A percentile compares a stretch with the other conserved stretches of the same genome.
Conservation (phyloP, 495 filamentous ascomycete genomes). For the Penicillium cinerascens region DNA sequence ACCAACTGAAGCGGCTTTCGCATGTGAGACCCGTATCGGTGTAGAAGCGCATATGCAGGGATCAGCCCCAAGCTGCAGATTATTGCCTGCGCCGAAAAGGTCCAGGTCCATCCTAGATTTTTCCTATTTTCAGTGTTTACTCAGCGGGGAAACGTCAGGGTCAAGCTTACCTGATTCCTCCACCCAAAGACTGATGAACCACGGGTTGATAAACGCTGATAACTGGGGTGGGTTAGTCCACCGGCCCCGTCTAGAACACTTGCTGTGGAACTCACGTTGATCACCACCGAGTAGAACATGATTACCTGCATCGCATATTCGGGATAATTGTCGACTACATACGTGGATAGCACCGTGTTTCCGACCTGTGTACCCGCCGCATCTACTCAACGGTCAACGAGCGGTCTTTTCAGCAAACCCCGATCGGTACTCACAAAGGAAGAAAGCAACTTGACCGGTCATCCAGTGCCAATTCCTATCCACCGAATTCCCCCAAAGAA, state of each 20-base stretch:
- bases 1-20: not conserved
- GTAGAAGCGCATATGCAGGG: slow-evolving; percentile 1
- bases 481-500: slow-evolving; percentile 51
- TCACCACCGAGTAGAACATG: slow-evolving; percentile 49
- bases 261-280: slow-evolving; percentile 34
- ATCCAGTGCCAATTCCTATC: slow-evolving; percentile 49
- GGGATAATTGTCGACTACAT: not conserved
- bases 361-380: not conserved
- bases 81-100: not conserved
- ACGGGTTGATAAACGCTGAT: slow-evolving; percentile 10
- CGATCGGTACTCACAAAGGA: too few species aligned
- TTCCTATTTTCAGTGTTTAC: not conserved
- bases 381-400: not conserved
- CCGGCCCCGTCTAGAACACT: not conserved
- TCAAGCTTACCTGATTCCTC: slow-evolving; percentile 1
- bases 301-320: slow-evolving; percentile 27
- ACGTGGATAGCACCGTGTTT: not conserved
- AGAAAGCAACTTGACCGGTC: not conserved
- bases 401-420: too few species aligned
- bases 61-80: not conserved
- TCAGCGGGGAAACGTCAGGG: not conserved
- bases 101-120: not conserved
- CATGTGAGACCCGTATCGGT: not conserved
- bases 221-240: not conserved
- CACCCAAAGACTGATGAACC: slow-evolving; percentile 10